Percentiles rank a stretch among this genome's conserved stretches.
Conservation (phyloP, 2,329 filamentous ascomycete genomes). For the Domatiomyces catenatus region DNA sequence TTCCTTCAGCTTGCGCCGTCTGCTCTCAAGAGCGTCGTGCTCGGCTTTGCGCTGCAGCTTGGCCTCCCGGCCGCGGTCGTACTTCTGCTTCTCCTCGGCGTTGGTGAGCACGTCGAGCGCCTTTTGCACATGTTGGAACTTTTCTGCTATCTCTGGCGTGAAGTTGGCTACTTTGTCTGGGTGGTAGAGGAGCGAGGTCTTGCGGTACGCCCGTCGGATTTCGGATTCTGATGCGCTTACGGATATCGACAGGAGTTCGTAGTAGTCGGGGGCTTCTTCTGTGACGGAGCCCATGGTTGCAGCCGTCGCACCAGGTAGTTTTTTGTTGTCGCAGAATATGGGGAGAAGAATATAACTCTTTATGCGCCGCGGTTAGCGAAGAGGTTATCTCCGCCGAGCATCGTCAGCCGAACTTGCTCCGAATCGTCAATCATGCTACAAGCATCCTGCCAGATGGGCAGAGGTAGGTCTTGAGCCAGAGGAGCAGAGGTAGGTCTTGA, state of each 20-base stretch:
- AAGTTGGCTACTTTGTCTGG: constrained; percentile 66
- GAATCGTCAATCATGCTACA: no score
- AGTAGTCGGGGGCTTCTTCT: constrained; percentile 46
- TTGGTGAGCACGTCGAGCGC: constrained; percentile 74
- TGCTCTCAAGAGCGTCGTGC: constrained; percentile 56
- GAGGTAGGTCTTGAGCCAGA: no score
- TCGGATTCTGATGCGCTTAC: constrained; percentile 53
- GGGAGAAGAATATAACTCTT: not conserved
- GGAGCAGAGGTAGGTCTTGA: no score
- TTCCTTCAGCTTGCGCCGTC: constrained; percentile 63
- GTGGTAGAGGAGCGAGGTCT: constrained; percentile 76
- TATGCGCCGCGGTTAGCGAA: constrained; percentile 6
- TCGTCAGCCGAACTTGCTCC: no score
- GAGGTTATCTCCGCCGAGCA: no score
- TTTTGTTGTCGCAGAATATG: not conserved
- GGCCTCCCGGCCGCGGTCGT: constrained; percentile 62
- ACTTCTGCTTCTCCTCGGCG: constrained; percentile 53
- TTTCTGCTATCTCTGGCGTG: constrained; percentile 53
- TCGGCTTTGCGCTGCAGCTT: constrained; percentile 54
- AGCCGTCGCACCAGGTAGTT: not conserved
- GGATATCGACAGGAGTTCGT: constrained; percentile 53
- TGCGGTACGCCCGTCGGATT: constrained; percentile 70
- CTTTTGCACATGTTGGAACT: constrained; percentile 72
- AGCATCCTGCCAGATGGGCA: no score
- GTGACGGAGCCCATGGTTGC: not conserved